Evolutionary conservation across 371 early-diverging fungal genomes (phyloP).

Genomic region (Mortierella sp.): DNA sequence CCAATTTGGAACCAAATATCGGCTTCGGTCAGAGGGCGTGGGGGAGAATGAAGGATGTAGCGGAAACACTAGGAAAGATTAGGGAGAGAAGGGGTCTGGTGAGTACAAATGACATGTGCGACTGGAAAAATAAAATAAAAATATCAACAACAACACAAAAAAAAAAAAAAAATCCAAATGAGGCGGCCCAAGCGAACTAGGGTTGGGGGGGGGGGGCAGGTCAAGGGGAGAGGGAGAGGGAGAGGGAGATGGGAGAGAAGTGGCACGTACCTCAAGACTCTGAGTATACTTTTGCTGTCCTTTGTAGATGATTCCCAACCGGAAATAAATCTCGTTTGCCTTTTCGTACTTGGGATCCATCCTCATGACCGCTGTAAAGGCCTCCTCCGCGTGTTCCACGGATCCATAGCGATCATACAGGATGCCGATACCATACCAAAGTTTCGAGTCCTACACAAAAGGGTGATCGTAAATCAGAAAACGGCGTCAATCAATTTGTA

Average conservation of each 20-base stretch:
- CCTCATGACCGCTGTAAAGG: conserved; percentile 90
- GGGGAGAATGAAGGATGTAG: conserved; percentile 90
- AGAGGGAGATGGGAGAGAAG: no score
- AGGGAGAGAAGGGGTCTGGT: background rate
- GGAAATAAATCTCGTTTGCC: conserved; percentile 96
- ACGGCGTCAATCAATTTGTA: background rate
- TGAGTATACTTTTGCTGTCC: conserved; percentile 91
- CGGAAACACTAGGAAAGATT: conserved; percentile 80
- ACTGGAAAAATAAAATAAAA: background rate
- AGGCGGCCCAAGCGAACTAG: background rate
- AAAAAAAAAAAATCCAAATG: no score
- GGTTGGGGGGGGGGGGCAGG: no score
- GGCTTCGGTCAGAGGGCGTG: conserved; percentile 91
- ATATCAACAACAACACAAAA: conserved; percentile 6
- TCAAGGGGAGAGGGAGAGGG: no score
- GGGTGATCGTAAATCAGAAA: background rate
- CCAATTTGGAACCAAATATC: conserved; percentile 99
- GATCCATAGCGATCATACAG: conserved; percentile 97
- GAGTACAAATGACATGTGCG: background rate
- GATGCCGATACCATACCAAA: conserved; percentile 99
- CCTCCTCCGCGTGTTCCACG: conserved; percentile 97
- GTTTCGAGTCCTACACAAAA: conserved; percentile 85
- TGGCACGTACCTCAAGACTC: conserved; percentile 75
- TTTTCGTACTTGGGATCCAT: conserved; percentile 94
- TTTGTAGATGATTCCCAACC: conserved; percentile 97